Conservation (phyloP, 106 monocot genomes). For the Dioscorea zingiberensis region DNA sequence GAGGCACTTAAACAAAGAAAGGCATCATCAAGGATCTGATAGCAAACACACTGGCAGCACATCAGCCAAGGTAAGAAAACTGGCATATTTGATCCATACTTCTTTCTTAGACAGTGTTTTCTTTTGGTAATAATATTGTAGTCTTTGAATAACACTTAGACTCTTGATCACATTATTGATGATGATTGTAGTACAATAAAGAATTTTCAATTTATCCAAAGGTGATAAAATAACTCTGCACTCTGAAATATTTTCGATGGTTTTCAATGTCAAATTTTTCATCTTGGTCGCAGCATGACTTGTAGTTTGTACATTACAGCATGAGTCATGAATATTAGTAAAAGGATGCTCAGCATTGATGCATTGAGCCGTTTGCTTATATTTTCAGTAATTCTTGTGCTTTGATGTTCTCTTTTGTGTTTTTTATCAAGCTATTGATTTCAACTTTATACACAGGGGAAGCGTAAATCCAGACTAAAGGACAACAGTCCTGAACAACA, state of each 20-base stretch:
- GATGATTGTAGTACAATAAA: too few species aligned
- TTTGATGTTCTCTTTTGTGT: not conserved
- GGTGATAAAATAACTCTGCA: too few species aligned
- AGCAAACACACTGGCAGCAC: conserved; percentile 36
- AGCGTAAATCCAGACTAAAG: conserved; percentile 43
- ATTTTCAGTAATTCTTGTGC: too few species aligned
- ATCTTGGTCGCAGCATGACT: not conserved
- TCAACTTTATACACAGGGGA: conserved; percentile 28
- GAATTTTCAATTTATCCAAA: too few species aligned
- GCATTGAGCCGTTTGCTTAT: not conserved
- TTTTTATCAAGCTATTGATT: not conserved
- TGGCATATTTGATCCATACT: not conserved
- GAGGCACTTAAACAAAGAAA: conserved; percentile 40
- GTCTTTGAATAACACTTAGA: too few species aligned
- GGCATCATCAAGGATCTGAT: conserved; percentile 38
- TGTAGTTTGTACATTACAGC: too few species aligned
- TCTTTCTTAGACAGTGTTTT: not conserved
- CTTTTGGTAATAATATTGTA: too few species aligned
- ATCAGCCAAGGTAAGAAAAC: conserved; percentile 36
- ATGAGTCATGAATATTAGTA: too few species aligned
- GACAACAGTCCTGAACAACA: conserved; percentile 21
- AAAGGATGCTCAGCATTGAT: not conserved
- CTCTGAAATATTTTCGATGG: too few species aligned
- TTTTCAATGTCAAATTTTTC: too few species aligned
- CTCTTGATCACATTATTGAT: too few species aligned